Conservation (phyloP, 352 stramenopile species). For the Globisporangium uncinulatum region DNA sequence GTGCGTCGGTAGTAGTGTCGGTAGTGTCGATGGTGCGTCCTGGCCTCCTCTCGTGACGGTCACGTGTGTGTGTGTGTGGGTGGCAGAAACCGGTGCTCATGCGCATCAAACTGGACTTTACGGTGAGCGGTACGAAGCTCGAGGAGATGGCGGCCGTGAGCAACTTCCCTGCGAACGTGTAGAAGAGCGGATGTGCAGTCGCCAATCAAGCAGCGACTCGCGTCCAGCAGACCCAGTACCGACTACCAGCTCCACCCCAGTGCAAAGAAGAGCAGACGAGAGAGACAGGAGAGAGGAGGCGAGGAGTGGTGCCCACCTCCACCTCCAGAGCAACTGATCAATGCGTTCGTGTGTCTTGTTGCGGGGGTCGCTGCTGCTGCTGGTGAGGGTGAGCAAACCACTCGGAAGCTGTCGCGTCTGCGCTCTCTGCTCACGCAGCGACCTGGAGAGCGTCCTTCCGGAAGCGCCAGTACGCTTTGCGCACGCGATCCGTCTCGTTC, state of each 20-base stretch:
- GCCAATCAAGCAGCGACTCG: neutral
- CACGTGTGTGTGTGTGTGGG: neutral
- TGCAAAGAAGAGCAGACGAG: neutral
- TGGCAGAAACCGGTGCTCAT: slow-evolving; percentile 83
- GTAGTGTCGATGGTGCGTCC: too few species aligned
- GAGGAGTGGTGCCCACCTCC: too few species aligned
- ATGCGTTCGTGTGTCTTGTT: neutral
- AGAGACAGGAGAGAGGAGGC: neutral
- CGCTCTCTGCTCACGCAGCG: slow-evolving; percentile 1
- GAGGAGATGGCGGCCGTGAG: slow-evolving; percentile 82
- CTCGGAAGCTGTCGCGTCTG: neutral
- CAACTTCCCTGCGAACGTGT: slow-evolving; percentile 69
- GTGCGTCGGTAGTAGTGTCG: slow-evolving; percentile 20
- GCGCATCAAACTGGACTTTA: slow-evolving; percentile 81
- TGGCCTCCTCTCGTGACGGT: neutral
- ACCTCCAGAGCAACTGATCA: neutral
- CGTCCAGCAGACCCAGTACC: neutral
- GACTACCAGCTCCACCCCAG: too few species aligned
- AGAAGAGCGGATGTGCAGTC: slow-evolving; percentile 11
- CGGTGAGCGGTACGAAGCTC: slow-evolving; percentile 78
- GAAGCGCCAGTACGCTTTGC: slow-evolving; percentile 72
- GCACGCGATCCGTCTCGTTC: slow-evolving; percentile 66
- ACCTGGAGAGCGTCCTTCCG: slow-evolving; percentile 43
- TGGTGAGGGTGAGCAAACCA: neutral
- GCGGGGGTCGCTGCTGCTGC: neutral